Evolutionary conservation across 169 alveolate species (phyloP), one percentile per base, ranked within the genome.

Genomic region (Eimeria sp.): DNA sequence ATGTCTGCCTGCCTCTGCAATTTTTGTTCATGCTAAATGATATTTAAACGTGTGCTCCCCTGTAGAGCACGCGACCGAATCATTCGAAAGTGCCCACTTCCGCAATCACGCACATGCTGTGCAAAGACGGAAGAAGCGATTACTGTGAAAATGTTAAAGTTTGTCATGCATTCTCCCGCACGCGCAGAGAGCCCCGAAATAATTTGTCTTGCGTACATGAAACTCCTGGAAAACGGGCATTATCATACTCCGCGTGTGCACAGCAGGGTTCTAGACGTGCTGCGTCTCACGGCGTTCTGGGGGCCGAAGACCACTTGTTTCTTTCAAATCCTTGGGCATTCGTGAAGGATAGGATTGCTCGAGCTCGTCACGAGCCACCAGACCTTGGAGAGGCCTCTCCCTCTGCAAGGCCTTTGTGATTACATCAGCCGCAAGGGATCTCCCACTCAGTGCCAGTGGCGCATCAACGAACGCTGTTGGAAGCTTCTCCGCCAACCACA

Each of bases 401-500:
- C 80, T 84, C 49, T 61, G 57, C 34, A 84, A n/a, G 9, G 92
- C 92, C 63, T 61, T 34, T 61, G 18, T 25, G n/a, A 84, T 84
- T 57, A 84, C 58, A 5, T 84, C 92, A 43, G 78, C 92, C 18
- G 78, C 92, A 27, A 84, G 92, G 61, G 92, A 65, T 49, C 78
- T 84, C 78, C 92, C 92, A 30, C 80, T 47, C 27, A n/a, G 25
- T 20, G 96, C 96, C 51, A 82, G 34, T 20, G 92, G 67, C 45
- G 57, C 93, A 10, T 92, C 96, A 5, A 82, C 75, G 47, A 92
- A 92, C 25, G 92, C 88, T 16, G 27, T 58, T 11, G 96, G 96
- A 40, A 72, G 58, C 67, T 92, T 92, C n/a, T 25, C 63, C 22
- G 93, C 82, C 65, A 92, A 63, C 96, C 96, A 92, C 63, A 51